These are phyloP conservation scores for Daldinia concentrica DNA, from an alignment of 495 filamentous ascomycete genomes.

Conservation along the genomic window DNA sequence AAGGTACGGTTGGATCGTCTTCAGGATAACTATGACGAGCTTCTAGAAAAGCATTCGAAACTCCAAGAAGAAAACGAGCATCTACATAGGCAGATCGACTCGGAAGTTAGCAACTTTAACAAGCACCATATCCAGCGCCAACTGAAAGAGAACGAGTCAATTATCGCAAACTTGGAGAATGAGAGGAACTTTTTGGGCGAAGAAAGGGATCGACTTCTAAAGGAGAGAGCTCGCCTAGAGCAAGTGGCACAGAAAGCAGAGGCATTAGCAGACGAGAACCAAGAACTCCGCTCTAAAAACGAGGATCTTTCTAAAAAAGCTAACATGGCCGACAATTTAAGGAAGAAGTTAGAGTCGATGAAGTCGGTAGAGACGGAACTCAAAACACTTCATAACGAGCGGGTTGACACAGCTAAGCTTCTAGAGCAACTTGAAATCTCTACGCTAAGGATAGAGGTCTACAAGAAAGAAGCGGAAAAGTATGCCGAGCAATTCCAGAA, in stretches of 20 bases:
- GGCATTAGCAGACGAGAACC: slow-evolving; percentile 62
- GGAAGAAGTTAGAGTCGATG: slow-evolving; percentile 75
- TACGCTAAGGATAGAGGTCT: slow-evolving; percentile 41
- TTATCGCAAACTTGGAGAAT: slow-evolving; percentile 52
- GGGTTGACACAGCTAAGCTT: slow-evolving; percentile 55
- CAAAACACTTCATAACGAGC: slow-evolving; percentile 55
- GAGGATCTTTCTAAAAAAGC: slow-evolving; percentile 81
- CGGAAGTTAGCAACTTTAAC: slow-evolving; percentile 47
- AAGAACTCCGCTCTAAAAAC: slow-evolving; percentile 74
- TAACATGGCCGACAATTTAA: slow-evolving; percentile 77
- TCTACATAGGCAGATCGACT: slow-evolving; percentile 71
- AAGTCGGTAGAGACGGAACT: slow-evolving; percentile 50
- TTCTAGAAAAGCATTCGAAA: slow-evolving; percentile 68
- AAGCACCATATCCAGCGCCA: slow-evolving; percentile 44
- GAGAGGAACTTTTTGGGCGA: slow-evolving; percentile 54
- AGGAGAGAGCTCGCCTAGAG: slow-evolving; percentile 57
- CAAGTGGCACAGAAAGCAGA: slow-evolving; percentile 55
- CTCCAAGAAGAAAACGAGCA: slow-evolving; percentile 60
- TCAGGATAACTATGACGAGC: slow-evolving; percentile 67
- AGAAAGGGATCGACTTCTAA: slow-evolving; percentile 51
- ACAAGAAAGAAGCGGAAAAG: slow-evolving; percentile 44
- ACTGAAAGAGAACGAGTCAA: slow-evolving; percentile 43
- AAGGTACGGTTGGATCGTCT: slow-evolving; percentile 66
- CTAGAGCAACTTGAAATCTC: slow-evolving; percentile 56
- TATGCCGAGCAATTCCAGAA: slow-evolving; percentile 47